A percentile compares a stretch with the other conserved stretches of the same genome.
Evolutionary conservation across 345 rosid species (phyloP).

Genomic region (Salix viminalis): DNA sequence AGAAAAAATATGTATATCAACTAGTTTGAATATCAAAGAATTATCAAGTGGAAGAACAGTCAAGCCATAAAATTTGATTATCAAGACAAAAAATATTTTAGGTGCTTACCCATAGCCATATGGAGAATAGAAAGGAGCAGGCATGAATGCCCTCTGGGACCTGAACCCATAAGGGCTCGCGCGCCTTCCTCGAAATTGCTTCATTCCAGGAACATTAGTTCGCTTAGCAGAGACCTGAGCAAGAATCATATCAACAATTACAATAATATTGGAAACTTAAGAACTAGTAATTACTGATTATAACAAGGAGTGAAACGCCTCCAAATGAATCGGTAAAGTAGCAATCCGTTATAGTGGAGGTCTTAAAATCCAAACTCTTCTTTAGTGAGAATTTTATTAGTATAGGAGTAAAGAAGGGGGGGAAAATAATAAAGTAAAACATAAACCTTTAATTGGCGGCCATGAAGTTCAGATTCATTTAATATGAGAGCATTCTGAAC

Average conservation of each 20-base stretch:
- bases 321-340: neutral
- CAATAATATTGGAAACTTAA: neutral
- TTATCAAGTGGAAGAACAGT: neutral
- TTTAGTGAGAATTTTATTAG: neutral
- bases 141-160: slow-evolving; percentile 77
- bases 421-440: neutral
- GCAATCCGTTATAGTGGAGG: neutral
- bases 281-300: neutral
- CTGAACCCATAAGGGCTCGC: slow-evolving; percentile 59
- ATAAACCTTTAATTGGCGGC: slow-evolving; percentile 87
- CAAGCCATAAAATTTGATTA: neutral
- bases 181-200: slow-evolving; percentile 85
- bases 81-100: neutral
- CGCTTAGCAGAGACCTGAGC: slow-evolving; percentile 89
- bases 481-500: slow-evolving; percentile 88
- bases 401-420: neutral
- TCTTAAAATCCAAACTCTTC: neutral
- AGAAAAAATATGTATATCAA: neutral
- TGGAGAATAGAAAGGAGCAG: slow-evolving; percentile 61
- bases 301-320: neutral
- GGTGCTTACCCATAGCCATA: slow-evolving; percentile 72
- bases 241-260: slow-evolving; percentile 14
- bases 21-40: neutral
- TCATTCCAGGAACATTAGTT: slow-evolving; percentile 95
- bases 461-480: slow-evolving; percentile 94